These are phyloP conservation scores for Talaromyces sp. DNA, from an alignment of 2,329 filamentous ascomycete species.

Conservation along the genomic window DNA sequence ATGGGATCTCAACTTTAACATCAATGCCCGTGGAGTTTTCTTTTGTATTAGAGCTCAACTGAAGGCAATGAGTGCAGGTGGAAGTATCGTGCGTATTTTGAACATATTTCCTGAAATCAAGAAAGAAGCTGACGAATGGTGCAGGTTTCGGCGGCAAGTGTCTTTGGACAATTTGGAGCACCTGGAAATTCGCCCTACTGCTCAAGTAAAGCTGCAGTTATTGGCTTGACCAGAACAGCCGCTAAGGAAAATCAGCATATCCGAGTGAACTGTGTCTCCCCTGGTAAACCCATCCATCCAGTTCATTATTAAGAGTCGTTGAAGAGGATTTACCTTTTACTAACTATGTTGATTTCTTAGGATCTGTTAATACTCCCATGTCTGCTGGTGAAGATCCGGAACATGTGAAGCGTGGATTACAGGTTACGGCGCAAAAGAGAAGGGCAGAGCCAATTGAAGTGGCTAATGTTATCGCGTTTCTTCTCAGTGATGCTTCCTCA, in stretches of 20 bases:
- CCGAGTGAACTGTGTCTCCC: conserved; percentile 35
- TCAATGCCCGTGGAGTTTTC: conserved; percentile 20
- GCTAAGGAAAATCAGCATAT: conserved; percentile 40
- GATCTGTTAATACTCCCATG: conserved; percentile 18
- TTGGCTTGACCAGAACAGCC: conserved; percentile 47
- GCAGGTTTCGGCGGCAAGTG: conserved; percentile 17
- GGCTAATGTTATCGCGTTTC: conserved; percentile 16
- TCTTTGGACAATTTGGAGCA: conserved; percentile 16
- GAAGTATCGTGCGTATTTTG: conserved; percentile 39
- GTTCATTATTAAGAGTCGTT: background rate
- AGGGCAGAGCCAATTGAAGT: conserved; percentile 18
- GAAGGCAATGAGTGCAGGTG: conserved; percentile 17
- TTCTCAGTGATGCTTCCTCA: conserved; percentile 12
- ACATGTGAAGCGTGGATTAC: conserved; percentile 15
- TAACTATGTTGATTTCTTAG: too few relatives aligned
- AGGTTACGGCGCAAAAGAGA: conserved; percentile 14
- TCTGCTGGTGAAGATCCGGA: conserved; percentile 14
- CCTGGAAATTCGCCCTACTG: conserved; percentile 40
- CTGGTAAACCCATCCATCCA: conserved; percentile 1
- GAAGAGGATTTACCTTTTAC: background rate
- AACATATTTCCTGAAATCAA: too few relatives aligned
- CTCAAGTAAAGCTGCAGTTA: conserved; percentile 46
- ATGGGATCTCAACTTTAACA: conserved; percentile 17
- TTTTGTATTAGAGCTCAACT: conserved; percentile 23
- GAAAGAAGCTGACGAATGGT: background rate